phyloP scores from a whole-genome alignment of 129 eudicot genomes.

The Artemisia argyi region DNA sequence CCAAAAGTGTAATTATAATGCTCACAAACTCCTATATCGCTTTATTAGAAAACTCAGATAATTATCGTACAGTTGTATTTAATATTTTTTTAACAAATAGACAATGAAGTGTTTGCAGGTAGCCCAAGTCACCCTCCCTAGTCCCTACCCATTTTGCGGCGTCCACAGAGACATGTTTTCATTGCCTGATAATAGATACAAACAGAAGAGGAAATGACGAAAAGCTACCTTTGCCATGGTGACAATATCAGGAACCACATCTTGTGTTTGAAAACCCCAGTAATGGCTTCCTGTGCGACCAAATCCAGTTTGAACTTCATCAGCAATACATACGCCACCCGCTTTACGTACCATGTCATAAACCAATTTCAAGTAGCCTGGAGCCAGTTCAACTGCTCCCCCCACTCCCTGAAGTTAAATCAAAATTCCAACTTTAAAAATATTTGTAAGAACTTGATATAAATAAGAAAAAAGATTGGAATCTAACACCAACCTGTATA shows the following conservation, averaged over 20 bases:
- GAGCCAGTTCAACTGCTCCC: conserved; percentile 95
- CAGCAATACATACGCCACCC: conserved; percentile 97
- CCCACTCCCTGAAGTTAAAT: conserved; percentile 76
- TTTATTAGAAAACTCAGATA: not conserved
- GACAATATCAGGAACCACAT: conserved; percentile 89
- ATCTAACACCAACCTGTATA: conserved; percentile 63
- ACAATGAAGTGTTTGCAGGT: not conserved
- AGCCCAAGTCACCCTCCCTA: not conserved
- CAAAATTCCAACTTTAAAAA: conserved; percentile 16
- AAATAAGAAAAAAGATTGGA: not conserved
- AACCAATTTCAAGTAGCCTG: conserved; percentile 82
- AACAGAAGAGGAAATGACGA: not conserved
- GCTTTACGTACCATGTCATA: conserved; percentile 87
- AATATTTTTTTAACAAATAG: not conserved
- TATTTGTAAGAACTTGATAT: not conserved
- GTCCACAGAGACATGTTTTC: not conserved
- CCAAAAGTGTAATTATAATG: not conserved
- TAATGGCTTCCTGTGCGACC: conserved; percentile 97
- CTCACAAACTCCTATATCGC: not conserved
- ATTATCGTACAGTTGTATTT: not conserved
- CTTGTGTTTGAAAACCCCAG: conserved; percentile 98
- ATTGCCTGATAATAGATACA: not conserved
- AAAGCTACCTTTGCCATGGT: conserved; percentile 94
- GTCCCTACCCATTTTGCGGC: conserved; percentile 1
- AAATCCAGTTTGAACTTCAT: conserved; percentile 97